A percentile compares a stretch with the other conserved stretches of the same genome.
Conservation (phyloP, 1,284 basidiomycete genomes). For the Termitomyces sp. region DNA sequence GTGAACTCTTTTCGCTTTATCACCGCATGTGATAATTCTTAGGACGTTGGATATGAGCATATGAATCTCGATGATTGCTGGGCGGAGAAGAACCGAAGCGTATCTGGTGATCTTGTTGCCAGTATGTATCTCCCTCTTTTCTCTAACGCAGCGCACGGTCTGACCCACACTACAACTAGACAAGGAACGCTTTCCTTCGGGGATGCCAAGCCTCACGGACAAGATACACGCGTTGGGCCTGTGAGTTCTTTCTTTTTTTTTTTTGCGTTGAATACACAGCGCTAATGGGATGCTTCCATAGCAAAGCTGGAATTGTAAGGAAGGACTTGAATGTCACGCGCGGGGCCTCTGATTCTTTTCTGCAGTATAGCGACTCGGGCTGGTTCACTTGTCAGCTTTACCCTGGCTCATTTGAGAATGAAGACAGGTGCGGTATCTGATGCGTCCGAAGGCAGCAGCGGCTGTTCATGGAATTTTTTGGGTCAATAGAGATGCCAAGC, state of each 20-base stretch:
- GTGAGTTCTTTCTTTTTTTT: conserved; percentile 29
- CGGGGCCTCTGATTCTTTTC: not conserved
- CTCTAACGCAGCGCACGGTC: not conserved
- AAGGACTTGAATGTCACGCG: not conserved
- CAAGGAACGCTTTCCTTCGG: conserved; percentile 32
- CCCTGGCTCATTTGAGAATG: conserved; percentile 48
- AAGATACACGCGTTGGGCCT: conserved; percentile 42
- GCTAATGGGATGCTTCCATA: not conserved
- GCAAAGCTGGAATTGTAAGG: conserved; percentile 19
- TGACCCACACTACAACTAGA: conserved; percentile 18
- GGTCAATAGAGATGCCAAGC: conserved; percentile 30
- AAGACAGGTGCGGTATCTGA: conserved; percentile 21
- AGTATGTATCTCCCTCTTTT: conserved; percentile 15
- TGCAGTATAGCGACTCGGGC: conserved; percentile 48
- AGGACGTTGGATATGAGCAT: conserved; percentile 46
- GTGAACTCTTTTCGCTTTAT: conserved; percentile 2
- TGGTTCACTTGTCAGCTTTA: conserved; percentile 50
- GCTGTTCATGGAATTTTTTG: not conserved
- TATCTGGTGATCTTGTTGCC: conserved; percentile 39
- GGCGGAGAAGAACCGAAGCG: conserved; percentile 40
- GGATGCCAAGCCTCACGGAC: conserved; percentile 42
- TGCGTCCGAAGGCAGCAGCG: not conserved
- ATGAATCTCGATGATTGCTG: conserved; percentile 55
- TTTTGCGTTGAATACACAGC: not conserved
- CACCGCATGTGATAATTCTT: not conserved